A percentile compares a stretch with the other conserved stretches of the same genome.
Conservation (phyloP, 129 eudicot genomes). For the Glebionis coronaria region DNA sequence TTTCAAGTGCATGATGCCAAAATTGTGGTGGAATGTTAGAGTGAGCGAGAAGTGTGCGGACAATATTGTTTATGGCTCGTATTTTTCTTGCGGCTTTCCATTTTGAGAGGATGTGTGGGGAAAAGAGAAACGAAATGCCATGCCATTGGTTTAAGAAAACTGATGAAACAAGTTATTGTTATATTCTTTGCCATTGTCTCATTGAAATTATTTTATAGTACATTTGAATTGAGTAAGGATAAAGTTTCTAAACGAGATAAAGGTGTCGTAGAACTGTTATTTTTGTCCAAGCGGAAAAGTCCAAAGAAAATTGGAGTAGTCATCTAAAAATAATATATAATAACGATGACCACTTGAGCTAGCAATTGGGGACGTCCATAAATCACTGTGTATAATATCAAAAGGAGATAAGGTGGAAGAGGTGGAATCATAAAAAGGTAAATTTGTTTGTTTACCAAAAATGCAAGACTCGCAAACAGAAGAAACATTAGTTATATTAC, state of each 20-base stretch:
- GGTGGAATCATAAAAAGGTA: no score
- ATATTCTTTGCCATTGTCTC: slow-evolving; percentile 1
- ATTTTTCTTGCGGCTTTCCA: no score
- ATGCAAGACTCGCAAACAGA: background rate
- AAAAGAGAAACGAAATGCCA: background rate
- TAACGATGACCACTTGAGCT: no score
- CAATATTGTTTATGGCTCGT: no score
- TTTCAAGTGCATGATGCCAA: no score
- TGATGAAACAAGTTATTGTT: background rate
- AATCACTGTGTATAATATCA: no score
- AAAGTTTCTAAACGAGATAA: background rate
- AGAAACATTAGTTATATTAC: background rate
- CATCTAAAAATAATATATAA: no score
- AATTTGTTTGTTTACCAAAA: background rate
- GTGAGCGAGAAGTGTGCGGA: no score
- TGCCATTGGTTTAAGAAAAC: background rate
- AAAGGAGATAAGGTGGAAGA: no score
- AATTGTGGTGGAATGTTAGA: no score
- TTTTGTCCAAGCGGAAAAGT: background rate
- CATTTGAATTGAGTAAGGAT: background rate
- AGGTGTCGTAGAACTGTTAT: background rate
- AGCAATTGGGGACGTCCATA: no score
- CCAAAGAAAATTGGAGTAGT: background rate
- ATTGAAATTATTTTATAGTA: background rate
- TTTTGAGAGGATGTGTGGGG: no score